These are phyloP conservation scores for Solanum okadae DNA, from an alignment of 257 asterid species.

Conservation along the genomic window DNA sequence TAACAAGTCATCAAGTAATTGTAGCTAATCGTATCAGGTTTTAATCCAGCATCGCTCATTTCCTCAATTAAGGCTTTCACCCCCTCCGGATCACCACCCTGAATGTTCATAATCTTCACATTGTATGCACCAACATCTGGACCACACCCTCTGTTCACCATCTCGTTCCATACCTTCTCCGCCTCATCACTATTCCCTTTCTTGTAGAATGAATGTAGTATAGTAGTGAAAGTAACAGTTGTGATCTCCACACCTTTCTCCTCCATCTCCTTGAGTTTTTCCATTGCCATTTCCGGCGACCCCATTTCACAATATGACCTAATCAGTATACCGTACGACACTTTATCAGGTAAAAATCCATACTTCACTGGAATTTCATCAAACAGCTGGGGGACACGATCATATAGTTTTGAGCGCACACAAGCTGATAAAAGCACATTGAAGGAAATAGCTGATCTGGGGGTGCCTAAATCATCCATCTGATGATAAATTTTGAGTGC, in stretches of 20 bases:
- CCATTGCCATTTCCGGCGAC: constrained; percentile 37
- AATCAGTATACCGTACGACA: constrained; percentile 59
- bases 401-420: constrained; percentile 24
- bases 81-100: constrained; percentile 31
- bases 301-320: constrained; percentile 71
- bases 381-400: constrained; percentile 45
- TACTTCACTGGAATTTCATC: constrained; percentile 45
- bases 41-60: constrained; percentile 39
- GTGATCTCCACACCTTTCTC: constrained; percentile 42
- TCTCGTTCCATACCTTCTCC: constrained; percentile 53
- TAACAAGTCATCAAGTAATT: constrained; percentile 72
- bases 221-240: constrained; percentile 28
- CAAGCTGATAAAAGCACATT: constrained; percentile 59
- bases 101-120: constrained; percentile 41
- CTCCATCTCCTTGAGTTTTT: constrained; percentile 47
- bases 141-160: constrained; percentile 34
- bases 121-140: constrained; percentile 70
- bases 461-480: constrained; percentile 67
- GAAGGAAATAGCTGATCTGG: constrained; percentile 55
- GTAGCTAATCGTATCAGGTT: constrained; percentile 49
- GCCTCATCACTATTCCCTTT: constrained; percentile 48
- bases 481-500: constrained; percentile 43
- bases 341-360: constrained; percentile 44
- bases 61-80: constrained; percentile 60
- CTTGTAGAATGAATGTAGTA: constrained; percentile 49